Evolutionary conservation across 129 eudicot species (phyloP).

Genomic region (Centrapalus pauciflorus): DNA sequence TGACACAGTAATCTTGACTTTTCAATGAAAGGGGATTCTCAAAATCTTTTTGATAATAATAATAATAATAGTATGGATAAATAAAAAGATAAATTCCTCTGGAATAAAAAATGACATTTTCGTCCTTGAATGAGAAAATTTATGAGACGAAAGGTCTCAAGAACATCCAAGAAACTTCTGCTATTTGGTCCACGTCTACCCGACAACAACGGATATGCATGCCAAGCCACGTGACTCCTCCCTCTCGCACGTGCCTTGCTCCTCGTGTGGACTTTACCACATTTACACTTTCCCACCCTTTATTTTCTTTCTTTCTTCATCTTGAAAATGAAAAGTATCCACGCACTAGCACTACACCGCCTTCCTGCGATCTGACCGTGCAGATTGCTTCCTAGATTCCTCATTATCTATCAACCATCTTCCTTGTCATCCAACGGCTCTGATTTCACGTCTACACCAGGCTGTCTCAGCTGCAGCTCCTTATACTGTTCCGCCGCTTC

Average conservation of each 20-base stretch:
- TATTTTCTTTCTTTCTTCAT: not conserved
- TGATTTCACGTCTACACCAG: conserved; percentile 45
- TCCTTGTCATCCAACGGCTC: conserved; percentile 62
- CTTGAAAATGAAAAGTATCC: not conserved
- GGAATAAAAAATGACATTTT: not conserved
- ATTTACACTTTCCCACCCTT: conserved; percentile 20
- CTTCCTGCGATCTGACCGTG: conserved; percentile 28
- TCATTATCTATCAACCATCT: conserved; percentile 31
- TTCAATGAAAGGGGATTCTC: conserved; percentile 3
- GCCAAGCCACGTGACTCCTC: conserved; percentile 36
- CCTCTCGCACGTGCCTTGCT: conserved; percentile 38
- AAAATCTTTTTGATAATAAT: conserved; percentile 2
- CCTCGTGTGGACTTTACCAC: conserved; percentile 22
- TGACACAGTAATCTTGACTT: not conserved
- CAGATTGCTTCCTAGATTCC: conserved; percentile 23
- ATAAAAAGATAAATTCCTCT: not conserved
- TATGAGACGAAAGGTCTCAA: not conserved
- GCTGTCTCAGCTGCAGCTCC: conserved; percentile 56
- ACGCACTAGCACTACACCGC: conserved; percentile 7
- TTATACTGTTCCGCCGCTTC: conserved; percentile 30
- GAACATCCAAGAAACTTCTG: conserved; percentile 39
- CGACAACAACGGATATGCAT: conserved; percentile 1
- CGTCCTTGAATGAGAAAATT: not conserved
- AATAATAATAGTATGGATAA: not conserved
- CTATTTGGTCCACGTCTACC: conserved; percentile 30